These are phyloP conservation scores for Pinus albicaulis DNA, from an alignment of 75 land plant species.

Conservation along the genomic window DNA sequence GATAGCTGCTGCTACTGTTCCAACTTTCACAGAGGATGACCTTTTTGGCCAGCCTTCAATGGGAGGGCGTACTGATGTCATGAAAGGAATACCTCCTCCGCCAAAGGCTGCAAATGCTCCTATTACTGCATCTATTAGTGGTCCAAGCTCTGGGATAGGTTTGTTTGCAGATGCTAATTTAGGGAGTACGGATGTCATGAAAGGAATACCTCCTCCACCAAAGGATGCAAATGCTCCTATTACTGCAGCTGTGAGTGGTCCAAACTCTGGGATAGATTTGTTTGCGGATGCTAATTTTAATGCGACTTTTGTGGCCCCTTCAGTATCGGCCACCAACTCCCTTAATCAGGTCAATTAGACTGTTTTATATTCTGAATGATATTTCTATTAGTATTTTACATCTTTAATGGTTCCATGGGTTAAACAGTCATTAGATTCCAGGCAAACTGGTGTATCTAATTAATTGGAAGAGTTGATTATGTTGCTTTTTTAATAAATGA, in stretches of 20 bases:
- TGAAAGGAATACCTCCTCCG: constrained; percentile 7
- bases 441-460: not conserved
- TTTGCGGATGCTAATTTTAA: constrained; percentile 12
- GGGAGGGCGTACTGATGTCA: constrained; percentile 17
- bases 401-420: not conserved
- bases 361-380: not conserved
- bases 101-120: constrained; percentile 1
- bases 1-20: constrained; percentile 26
- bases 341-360: constrained; percentile 5
- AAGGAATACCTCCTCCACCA: constrained; percentile 6
- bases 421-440: not conserved
- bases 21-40: constrained; percentile 33
- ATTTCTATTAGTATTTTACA: not conserved
- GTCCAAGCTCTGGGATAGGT: not conserved
- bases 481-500: not conserved
- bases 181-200: constrained; percentile 17
- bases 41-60: constrained; percentile 34
- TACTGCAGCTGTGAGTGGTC: not conserved
- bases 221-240: not conserved
- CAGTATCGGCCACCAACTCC: not conserved
- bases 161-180: constrained; percentile 14
- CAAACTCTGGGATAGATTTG: constrained; percentile 2
- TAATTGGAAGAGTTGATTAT: not conserved
- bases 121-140: not conserved
- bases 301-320: constrained; percentile 4